Percentiles rank a stretch among this genome's conserved stretches.
Evolutionary conservation across 768 basidiomycete genomes (phyloP).

Genomic region (Piloderma croceum): DNA sequence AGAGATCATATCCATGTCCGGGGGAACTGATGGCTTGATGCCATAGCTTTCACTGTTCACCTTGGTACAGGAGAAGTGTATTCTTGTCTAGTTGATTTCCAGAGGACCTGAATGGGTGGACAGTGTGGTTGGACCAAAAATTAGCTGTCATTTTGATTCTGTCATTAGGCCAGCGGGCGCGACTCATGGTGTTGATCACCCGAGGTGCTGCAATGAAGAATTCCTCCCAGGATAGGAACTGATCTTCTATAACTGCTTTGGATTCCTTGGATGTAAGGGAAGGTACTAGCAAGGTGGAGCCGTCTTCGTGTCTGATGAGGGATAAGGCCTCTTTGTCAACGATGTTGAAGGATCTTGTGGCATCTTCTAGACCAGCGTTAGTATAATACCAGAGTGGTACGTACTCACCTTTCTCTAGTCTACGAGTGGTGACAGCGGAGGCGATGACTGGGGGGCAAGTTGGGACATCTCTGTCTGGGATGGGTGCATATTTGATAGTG

Average conservation of each 20-base stretch:
- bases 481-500: no score
- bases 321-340: conserved; percentile 5
- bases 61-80: conserved; percentile 14
- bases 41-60: conserved; percentile 9
- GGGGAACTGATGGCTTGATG: conserved; percentile 4
- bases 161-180: conserved; percentile 5
- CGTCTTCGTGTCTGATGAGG: neutral
- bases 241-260: conserved; percentile 1
- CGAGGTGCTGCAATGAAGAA: conserved; percentile 7
- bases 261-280: conserved; percentile 2
- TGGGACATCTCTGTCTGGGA: no score
- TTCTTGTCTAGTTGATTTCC: conserved; percentile 3
- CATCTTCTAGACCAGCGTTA: conserved; percentile 8
- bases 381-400: conserved; percentile 13
- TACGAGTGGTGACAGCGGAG: no score
- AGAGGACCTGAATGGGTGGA: conserved; percentile 5
- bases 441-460: no score
- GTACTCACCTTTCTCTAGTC: no score
- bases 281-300: conserved; percentile 3
- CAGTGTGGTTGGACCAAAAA: conserved; percentile 8
- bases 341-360: neutral
- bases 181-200: conserved; percentile 8
- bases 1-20: conserved; percentile 4
- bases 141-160: conserved; percentile 7
- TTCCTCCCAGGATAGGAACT: conserved; percentile 10